Percentiles rank a stretch among this genome's conserved stretches.
Evolutionary conservation across 1,139 yeast species (phyloP).

Genomic region (Dujonia santamariae): DNA sequence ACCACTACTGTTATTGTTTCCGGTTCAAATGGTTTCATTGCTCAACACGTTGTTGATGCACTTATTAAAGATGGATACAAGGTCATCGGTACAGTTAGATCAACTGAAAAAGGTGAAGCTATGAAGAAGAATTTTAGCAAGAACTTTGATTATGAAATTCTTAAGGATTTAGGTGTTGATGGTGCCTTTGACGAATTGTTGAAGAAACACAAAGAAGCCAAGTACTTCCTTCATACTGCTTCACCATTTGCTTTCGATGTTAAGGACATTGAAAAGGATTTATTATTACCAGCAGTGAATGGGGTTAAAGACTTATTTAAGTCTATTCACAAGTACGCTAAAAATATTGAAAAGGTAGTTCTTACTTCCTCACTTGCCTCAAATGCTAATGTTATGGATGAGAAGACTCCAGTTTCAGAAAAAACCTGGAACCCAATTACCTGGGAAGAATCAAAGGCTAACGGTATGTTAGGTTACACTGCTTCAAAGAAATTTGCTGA

Average conservation of each 20-base stretch:
- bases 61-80: conserved; percentile 21
- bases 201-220: conserved; percentile 23
- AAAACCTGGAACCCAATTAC: conserved; percentile 11
- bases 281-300: conserved; percentile 32
- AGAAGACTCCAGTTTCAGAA: conserved; percentile 4
- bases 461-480: conserved; percentile 14
- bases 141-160: conserved; percentile 27
- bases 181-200: conserved; percentile 32
- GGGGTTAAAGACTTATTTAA: conserved; percentile 25
- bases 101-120: conserved; percentile 22
- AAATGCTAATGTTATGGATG: conserved; percentile 9
- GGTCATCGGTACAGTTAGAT: conserved; percentile 34
- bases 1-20: conserved; percentile 31
- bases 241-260: conserved; percentile 29
- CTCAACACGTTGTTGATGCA: conserved; percentile 37
- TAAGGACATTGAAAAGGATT: conserved; percentile 25
- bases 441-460: conserved; percentile 13
- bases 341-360: conserved; percentile 24
- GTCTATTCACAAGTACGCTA: conserved; percentile 21
- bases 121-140: conserved; percentile 14
- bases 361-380: conserved; percentile 27
- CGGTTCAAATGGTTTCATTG: conserved; percentile 50
- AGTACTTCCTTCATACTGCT: conserved; percentile 30
- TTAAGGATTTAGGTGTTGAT: conserved; percentile 22
- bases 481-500: conserved; percentile 25